Percentiles rank a stretch among this genome's conserved stretches.
phyloP scores from a whole-genome alignment of 1,284 basidiomycete genomes.

The Exobasidium rhododendri region DNA sequence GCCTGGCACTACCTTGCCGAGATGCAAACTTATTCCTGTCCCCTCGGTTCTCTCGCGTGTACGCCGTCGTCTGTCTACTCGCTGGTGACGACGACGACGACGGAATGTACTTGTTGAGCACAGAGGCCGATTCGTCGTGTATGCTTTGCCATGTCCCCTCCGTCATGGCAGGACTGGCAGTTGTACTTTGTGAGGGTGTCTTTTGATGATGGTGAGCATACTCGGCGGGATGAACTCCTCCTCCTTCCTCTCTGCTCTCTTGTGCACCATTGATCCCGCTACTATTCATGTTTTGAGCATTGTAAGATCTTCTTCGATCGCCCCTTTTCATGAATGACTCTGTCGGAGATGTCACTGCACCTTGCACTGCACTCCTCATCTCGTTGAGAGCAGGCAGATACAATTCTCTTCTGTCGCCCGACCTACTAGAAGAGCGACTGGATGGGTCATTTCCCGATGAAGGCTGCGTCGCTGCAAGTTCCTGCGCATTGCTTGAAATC shows the following conservation, averaged over 20 bases:
- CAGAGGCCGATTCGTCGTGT: background rate
- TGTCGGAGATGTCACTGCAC: background rate
- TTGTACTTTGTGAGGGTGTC: background rate
- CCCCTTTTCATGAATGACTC: background rate
- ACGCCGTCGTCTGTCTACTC: background rate
- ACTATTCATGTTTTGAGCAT: background rate
- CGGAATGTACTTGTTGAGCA: background rate
- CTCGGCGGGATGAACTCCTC: background rate
- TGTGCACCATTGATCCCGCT: background rate
- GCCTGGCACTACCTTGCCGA: background rate
- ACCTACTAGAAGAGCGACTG: background rate
- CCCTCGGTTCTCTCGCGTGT: background rate
- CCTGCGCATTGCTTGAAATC: background rate
- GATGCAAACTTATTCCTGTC: background rate
- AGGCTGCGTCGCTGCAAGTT: background rate
- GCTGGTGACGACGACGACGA: background rate
- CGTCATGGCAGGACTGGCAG: background rate
- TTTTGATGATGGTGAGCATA: background rate
- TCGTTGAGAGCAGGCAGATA: conserved; percentile 1
- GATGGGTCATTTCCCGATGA: background rate
- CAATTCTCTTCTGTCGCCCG: conserved; percentile 3
- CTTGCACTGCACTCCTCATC: background rate
- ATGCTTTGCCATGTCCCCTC: background rate
- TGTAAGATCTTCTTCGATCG: background rate
- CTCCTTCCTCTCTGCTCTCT: background rate